Evolutionary conservation across 2,329 filamentous ascomycete genomes (phyloP).

Genomic region (Beauveria caledonica): DNA sequence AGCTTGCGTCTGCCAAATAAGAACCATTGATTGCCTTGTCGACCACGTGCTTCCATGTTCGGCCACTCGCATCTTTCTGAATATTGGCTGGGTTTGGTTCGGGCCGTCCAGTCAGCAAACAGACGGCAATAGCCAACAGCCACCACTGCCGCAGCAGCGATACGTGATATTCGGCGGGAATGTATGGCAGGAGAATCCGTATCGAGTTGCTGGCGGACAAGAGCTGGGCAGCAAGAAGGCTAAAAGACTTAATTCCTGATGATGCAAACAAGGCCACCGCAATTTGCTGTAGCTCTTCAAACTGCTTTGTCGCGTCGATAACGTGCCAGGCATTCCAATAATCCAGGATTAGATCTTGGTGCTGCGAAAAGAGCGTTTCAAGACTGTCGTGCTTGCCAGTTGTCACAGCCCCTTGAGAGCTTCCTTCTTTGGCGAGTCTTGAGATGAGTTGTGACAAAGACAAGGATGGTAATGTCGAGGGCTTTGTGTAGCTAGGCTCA

Average conservation of each 20-base stretch:
- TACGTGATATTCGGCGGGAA: constrained; percentile 66
- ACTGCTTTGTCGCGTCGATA: constrained; percentile 61
- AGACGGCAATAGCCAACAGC: constrained; percentile 71
- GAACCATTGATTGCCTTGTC: constrained; percentile 60
- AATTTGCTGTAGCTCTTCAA: constrained; percentile 60
- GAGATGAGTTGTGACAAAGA: constrained; percentile 63
- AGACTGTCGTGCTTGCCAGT: constrained; percentile 55
- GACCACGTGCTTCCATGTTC: constrained; percentile 70
- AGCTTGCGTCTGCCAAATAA: constrained; percentile 69
- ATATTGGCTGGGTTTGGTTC: constrained; percentile 60
- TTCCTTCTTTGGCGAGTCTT: constrained; percentile 59
- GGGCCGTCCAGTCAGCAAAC: constrained; percentile 68
- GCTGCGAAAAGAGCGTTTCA: constrained; percentile 56
- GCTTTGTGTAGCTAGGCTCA: constrained; percentile 59
- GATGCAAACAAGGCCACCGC: constrained; percentile 54
- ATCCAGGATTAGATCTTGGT: constrained; percentile 64
- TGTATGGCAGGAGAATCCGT: constrained; percentile 70
- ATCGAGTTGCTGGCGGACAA: constrained; percentile 83
- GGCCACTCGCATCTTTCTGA: constrained; percentile 48
- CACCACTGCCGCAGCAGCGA: constrained; percentile 79
- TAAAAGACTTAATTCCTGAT: constrained; percentile 54
- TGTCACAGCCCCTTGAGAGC: constrained; percentile 60
- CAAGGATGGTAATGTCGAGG: constrained; percentile 49
- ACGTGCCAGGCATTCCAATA: constrained; percentile 89
- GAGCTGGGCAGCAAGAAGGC: constrained; percentile 76